Evolutionary conservation across 768 basidiomycete genomes (phyloP), one percentile per base, ranked within the genome.

Genomic region (Tulasnella sp.): DNA sequence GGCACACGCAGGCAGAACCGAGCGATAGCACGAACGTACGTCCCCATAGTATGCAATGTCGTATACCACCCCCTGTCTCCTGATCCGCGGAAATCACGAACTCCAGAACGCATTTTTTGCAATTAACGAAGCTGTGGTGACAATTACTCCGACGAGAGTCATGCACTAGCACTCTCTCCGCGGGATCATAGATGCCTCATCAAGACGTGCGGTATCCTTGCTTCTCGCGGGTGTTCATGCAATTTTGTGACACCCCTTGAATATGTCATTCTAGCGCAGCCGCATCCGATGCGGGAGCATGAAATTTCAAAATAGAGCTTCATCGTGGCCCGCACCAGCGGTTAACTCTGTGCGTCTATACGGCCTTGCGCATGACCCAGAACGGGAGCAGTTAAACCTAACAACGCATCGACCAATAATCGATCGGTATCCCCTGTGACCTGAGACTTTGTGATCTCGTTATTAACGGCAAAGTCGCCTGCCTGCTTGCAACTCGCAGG

Each of bases 341-440:
- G 73, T 74, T 74, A 74, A 74, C 73, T 74, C 73, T 74, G n/a
- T 74, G 44, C 44, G 73, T 27, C 73, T 74, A 74, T 74, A 46
- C 73, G 73, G 73, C 73, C 73, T 74, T 27, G 62, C 14, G 62
- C 62, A 34, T 12, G 31, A 68, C 31, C n/a, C 62, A 68, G 62
- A n/a, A 68, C 62, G 62, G 62, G 62, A 68, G 62, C 62, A 68
- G 62, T 68, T 68, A 68, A 68, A 68, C 62, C 62, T 68, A 68
- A 68, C 62, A 19, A 68, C 62, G 31, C 34, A 68, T 36, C 62
- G n/a, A 9, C 56, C 62, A 68, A 68, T 68, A 68, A 68, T 68
- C 62, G 62, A 68, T 68, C 62, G 62, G 34, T 27, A 68, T 68
- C 62, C 62, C 62, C 62, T 68, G 62, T 68, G 62, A 68, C 31